phyloP scores from a whole-genome alignment of 1,284 basidiomycete species.

The Microbotryomycetes sp. region DNA sequence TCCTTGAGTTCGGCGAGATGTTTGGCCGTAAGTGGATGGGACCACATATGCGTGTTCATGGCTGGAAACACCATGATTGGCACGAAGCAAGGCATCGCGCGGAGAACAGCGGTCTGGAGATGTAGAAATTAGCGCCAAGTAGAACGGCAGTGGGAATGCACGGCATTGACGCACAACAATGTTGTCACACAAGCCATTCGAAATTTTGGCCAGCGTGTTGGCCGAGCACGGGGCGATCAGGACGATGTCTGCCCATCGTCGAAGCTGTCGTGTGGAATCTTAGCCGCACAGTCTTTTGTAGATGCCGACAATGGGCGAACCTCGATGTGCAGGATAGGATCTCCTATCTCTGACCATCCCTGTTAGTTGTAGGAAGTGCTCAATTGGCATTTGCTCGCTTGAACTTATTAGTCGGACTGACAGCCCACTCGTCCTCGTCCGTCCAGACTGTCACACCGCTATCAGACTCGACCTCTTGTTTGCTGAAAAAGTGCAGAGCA shows the following conservation, averaged over 20 bases:
- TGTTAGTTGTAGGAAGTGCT: slow-evolving; percentile 23
- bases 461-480: slow-evolving; percentile 47
- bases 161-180: slow-evolving; percentile 54
- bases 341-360: slow-evolving; percentile 64
- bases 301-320: slow-evolving; percentile 30
- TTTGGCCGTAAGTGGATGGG: slow-evolving; percentile 80
- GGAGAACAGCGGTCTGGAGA: slow-evolving; percentile 73
- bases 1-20: slow-evolving; percentile 67
- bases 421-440: slow-evolving; percentile 81
- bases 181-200: slow-evolving; percentile 82
- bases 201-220: slow-evolving; percentile 89
- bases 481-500: slow-evolving; percentile 69
- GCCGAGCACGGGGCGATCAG: slow-evolving; percentile 91
- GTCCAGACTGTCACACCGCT: slow-evolving; percentile 68
- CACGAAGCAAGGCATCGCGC: slow-evolving; percentile 60
- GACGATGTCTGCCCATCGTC: slow-evolving; percentile 92
- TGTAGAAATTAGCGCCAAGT: not conserved
- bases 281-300: not conserved
- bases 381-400: too few species aligned
- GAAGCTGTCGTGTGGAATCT: slow-evolving; percentile 46
- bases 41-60: slow-evolving; percentile 98
- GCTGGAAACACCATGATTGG: slow-evolving; percentile 82
- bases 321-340: slow-evolving; percentile 94
- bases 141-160: not conserved
- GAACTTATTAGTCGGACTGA: not conserved